A percentile compares a stretch with the other conserved stretches of the same genome.
phyloP scores from a whole-genome alignment of 805 yeast genomes.

The Wickerhamomyces subpelliculosus region DNA sequence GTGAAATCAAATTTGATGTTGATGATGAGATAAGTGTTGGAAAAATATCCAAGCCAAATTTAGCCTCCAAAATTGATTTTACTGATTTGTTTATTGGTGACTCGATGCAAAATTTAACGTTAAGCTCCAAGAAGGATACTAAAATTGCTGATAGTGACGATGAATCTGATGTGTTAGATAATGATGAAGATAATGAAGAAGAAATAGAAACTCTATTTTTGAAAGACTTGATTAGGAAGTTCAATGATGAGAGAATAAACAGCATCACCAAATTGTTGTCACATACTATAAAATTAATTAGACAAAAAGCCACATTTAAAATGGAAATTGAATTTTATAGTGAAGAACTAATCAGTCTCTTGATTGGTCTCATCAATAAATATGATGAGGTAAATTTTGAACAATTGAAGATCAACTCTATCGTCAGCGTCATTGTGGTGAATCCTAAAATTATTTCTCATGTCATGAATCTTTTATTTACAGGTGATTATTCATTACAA shows the following conservation, averaged over 20 bases:
- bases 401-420: conserved; percentile 51
- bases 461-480: conserved; percentile 38
- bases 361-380: conserved; percentile 50
- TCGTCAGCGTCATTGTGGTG: conserved; percentile 58
- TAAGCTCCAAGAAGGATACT: conserved; percentile 5
- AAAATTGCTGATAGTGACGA: conserved; percentile 20
- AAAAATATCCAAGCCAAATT: conserved; percentile 2
- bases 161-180: conserved; percentile 24
- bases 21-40: conserved; percentile 14
- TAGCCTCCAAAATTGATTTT: conserved; percentile 7
- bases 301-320: conserved; percentile 55
- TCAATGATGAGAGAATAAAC: conserved; percentile 36
- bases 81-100: conserved; percentile 9
- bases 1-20: conserved; percentile 23
- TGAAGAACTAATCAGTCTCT: conserved; percentile 40
- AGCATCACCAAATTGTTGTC: conserved; percentile 36
- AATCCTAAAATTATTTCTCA: conserved; percentile 38
- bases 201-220: conserved; percentile 60
- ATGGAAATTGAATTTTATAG: conserved; percentile 56
- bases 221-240: conserved; percentile 59
- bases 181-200: conserved; percentile 21
- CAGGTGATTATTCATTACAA: conserved; percentile 77
- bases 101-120: conserved; percentile 5
- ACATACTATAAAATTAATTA: conserved; percentile 46
- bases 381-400: conserved; percentile 57